These are phyloP conservation scores for Gloeopeniophorella convolvens DNA, from an alignment of 768 basidiomycete species.

Conservation along the genomic window DNA sequence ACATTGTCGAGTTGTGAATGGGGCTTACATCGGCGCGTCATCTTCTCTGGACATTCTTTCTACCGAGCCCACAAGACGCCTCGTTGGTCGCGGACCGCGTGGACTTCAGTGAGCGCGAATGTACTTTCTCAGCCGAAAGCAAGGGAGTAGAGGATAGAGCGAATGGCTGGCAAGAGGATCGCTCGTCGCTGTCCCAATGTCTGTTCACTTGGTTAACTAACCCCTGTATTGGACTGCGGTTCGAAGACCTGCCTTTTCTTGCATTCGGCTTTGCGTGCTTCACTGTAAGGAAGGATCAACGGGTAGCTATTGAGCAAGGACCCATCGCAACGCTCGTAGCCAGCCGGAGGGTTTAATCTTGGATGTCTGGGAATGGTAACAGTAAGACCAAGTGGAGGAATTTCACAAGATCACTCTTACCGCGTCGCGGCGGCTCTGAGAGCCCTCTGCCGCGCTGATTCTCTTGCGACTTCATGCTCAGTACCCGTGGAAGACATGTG, in stretches of 20 bases:
- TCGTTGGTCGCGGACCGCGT: neutral
- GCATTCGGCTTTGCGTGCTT: neutral
- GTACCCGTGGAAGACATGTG: neutral
- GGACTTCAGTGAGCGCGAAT: neutral
- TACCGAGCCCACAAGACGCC: neutral
- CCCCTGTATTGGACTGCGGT: neutral
- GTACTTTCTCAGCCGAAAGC: neutral
- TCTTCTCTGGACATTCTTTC: constrained; percentile 13
- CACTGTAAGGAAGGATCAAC: neutral
- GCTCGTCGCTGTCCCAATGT: neutral
- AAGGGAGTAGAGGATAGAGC: neutral
- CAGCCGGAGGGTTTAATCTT: neutral
- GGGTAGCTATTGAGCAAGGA: neutral
- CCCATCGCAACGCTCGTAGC: neutral
- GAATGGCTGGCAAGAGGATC: constrained; percentile 1
- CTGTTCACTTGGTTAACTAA: neutral
- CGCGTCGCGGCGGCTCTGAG: constrained; percentile 6
- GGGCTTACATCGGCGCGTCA: constrained; percentile 3
- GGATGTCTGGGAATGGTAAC: neutral
- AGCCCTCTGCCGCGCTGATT: constrained; percentile 16
- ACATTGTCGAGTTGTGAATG: neutral
- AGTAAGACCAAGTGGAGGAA: neutral
- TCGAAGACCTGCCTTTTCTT: constrained; percentile 1
- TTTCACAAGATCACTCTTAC: constrained; percentile 2
- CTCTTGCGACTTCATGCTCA: constrained; percentile 13